phyloP scores from a whole-genome alignment of 768 basidiomycete species.

The Tylopilus subfusipes region DNA sequence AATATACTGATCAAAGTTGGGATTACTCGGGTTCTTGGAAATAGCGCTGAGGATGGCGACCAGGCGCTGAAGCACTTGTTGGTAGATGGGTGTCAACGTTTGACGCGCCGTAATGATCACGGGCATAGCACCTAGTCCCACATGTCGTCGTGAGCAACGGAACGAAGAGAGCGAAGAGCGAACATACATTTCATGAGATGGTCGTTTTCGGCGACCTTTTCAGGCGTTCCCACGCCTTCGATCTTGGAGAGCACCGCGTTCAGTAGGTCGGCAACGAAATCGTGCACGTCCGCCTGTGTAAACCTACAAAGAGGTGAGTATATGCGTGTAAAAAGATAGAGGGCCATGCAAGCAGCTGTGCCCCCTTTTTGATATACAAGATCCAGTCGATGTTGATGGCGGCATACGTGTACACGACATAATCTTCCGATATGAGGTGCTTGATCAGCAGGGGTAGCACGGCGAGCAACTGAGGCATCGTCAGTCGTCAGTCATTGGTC shows the following conservation, averaged over 20 bases:
- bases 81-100: conserved; percentile 64
- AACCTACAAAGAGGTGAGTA: conserved; percentile 50
- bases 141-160: not conserved
- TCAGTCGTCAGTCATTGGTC: not conserved
- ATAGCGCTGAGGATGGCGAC: conserved; percentile 83
- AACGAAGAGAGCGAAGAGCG: not conserved
- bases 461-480: conserved; percentile 60
- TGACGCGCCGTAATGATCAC: conserved; percentile 88
- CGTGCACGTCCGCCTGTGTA: conserved; percentile 80
- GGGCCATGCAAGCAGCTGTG: conserved; percentile 56
- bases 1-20: conserved; percentile 95
- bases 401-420: conserved; percentile 93
- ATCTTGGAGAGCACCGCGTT: conserved; percentile 74
- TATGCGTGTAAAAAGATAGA: not conserved
- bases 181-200: conserved; percentile 92
- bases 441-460: conserved; percentile 84
- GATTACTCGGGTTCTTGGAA: conserved; percentile 95
- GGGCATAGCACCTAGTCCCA: conserved; percentile 77
- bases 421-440: conserved; percentile 80
- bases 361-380: conserved; percentile 81
- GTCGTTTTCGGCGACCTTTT: conserved; percentile 96
- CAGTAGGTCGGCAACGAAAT: conserved; percentile 71
- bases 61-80: conserved; percentile 64
- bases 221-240: conserved; percentile 72
- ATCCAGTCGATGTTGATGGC: conserved; percentile 98